phyloP scores from a whole-genome alignment of 257 asterid species.

The Solanum sejunctum region DNA sequence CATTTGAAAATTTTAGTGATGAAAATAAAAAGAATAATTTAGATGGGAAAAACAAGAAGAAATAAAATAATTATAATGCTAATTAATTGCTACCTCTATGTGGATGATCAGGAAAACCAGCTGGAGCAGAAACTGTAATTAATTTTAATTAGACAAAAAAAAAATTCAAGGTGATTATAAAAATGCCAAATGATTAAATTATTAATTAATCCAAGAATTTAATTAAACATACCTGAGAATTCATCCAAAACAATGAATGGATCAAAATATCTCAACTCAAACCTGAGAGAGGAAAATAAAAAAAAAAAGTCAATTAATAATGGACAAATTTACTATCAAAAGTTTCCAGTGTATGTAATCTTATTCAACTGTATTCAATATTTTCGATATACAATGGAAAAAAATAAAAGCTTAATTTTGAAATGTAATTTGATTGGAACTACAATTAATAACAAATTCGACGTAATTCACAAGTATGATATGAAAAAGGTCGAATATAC shows the following conservation, averaged over 20 bases:
- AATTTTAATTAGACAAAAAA: background rate
- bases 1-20: background rate
- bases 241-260: constrained; percentile 86
- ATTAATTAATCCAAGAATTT: background rate
- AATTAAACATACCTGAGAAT: constrained; percentile 45
- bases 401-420: no score
- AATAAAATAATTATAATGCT: background rate
- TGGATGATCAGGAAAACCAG: constrained; percentile 98
- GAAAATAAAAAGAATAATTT: background rate
- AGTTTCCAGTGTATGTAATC: background rate
- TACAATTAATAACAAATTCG: no score
- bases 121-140: constrained; percentile 77
- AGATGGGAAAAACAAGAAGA: background rate
- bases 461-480: background rate
- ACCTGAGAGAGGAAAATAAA: constrained; percentile 18
- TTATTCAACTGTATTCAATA: no score
- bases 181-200: background rate
- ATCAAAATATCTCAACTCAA: constrained; percentile 65
- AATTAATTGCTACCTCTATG: constrained; percentile 53
- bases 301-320: background rate
- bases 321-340: background rate
- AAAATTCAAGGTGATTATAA: background rate
- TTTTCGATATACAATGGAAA: no score
- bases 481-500: fast-evolving
- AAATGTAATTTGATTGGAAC: no score